Percentiles rank a stretch among this genome's conserved stretches.
These are phyloP conservation scores for Paramecium caudatum DNA, from an alignment of 73 alveolate species.

Conservation along the genomic window DNA sequence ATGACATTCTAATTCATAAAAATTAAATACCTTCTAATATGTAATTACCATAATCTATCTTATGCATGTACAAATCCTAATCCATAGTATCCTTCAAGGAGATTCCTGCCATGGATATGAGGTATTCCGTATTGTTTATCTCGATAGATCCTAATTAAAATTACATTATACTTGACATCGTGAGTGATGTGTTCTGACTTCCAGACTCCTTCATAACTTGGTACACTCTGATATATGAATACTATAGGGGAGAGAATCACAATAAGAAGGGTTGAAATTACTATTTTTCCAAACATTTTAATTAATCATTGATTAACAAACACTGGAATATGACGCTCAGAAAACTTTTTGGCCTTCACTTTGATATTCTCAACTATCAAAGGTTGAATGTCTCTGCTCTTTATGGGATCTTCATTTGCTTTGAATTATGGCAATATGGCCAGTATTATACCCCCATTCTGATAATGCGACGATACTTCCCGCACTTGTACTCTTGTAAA, in stretches of 20 bases:
- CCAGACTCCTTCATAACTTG: conserved; percentile 18
- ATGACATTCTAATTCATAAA: conserved; percentile 40
- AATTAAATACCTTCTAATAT: conserved; percentile 45
- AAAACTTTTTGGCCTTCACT: conserved; percentile 62
- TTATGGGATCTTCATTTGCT: not conserved
- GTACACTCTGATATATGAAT: not conserved
- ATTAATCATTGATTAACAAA: conserved; percentile 39
- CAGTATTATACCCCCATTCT: conserved; percentile 45
- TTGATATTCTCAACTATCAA: conserved; percentile 48
- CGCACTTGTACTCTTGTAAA: conserved; percentile 56
- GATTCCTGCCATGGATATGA: conserved; percentile 43
- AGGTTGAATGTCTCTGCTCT: conserved; percentile 50
- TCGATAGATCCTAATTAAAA: conserved; percentile 31
- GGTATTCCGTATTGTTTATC: conserved; percentile 71
- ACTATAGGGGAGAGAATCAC: not conserved
- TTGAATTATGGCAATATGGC: conserved; percentile 61
- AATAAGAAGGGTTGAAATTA: not conserved
- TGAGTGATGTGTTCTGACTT: not conserved
- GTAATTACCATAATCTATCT: conserved; percentile 72
- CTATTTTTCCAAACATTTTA: conserved; percentile 12
- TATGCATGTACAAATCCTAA: conserved; percentile 75
- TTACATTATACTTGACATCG: not conserved
- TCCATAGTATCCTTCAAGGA: conserved; percentile 65
- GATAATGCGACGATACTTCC: conserved; percentile 51
- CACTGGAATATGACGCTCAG: conserved; percentile 63